These are phyloP conservation scores for Parmales sp. DNA, from an alignment of 108 stramenopile species.

Conservation along the genomic window DNA sequence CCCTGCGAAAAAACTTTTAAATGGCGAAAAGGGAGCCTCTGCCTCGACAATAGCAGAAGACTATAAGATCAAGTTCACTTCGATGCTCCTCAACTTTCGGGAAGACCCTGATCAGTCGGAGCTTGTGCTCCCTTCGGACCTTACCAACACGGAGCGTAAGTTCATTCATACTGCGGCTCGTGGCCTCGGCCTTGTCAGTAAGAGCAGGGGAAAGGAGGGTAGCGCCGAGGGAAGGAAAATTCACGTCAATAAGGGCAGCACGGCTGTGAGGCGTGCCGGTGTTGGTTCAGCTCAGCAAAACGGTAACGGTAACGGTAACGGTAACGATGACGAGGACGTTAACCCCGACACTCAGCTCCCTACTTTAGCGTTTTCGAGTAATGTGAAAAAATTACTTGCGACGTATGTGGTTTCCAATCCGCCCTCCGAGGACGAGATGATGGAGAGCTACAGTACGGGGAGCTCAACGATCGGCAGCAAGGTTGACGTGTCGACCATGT, in stretches of 20 bases:
- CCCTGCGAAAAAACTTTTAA: too few relatives aligned
- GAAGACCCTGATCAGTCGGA: conserved; percentile 30
- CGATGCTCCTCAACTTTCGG: conserved; percentile 38
- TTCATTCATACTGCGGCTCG: conserved; percentile 50
- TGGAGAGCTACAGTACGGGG: too few relatives aligned
- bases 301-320: background rate
- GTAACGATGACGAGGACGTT: background rate
- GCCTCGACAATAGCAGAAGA: conserved; percentile 51
- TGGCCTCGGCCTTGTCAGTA: conserved; percentile 48
- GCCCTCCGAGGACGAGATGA: too few relatives aligned
- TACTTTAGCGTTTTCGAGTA: too few relatives aligned
- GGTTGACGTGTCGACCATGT: too few relatives aligned
- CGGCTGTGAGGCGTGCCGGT: background rate
- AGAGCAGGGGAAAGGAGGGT: conserved; percentile 54
- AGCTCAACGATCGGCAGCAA: too few relatives aligned
- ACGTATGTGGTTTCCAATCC: too few relatives aligned
- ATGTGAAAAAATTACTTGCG: too few relatives aligned
- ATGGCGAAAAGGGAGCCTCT: conserved; percentile 58
- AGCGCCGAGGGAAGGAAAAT: conserved; percentile 42
- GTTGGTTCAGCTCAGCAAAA: background rate
- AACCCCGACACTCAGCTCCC: background rate
- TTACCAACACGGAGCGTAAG: conserved; percentile 69
- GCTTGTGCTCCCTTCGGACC: conserved; percentile 41
- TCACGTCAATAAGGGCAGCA: background rate
- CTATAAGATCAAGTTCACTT: conserved; percentile 47